Conservation (phyloP, 768 basidiomycete genomes). For the Suillus bovinus region DNA sequence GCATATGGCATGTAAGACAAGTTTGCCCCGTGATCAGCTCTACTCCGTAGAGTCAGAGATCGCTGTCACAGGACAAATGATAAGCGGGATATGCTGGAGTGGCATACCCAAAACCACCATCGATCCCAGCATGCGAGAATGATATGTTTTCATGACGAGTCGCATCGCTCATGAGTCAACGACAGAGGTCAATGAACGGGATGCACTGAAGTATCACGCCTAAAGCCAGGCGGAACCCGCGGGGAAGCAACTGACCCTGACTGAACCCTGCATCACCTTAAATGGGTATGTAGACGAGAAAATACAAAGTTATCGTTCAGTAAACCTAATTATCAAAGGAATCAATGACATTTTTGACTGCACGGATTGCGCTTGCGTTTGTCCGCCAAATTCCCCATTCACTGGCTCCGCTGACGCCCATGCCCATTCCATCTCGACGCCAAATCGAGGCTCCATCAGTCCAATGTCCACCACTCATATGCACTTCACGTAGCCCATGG, state of each 20-base stretch:
- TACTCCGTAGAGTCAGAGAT: too few relatives aligned
- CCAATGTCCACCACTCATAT: constrained; percentile 75
- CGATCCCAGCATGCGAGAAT: too few relatives aligned
- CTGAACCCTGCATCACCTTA: neutral
- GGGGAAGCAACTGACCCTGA: neutral
- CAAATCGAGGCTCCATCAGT: constrained; percentile 50
- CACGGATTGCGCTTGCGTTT: constrained; percentile 47
- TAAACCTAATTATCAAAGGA: neutral
- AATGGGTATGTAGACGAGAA: neutral
- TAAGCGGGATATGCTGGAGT: too few relatives aligned
- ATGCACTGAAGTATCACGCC: neutral
- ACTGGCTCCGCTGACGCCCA: constrained; percentile 54
- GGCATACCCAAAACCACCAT: too few relatives aligned
- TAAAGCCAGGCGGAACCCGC: neutral
- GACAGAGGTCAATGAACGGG: neutral
- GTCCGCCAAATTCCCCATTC: constrained; percentile 77
- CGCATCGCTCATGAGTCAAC: too few relatives aligned
- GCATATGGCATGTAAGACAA: too few relatives aligned
- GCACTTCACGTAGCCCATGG: constrained; percentile 64
- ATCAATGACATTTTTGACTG: constrained; percentile 52
- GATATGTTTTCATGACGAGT: too few relatives aligned
- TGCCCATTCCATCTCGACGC: constrained; percentile 61
- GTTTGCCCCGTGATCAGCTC: neutral
- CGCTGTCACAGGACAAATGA: too few relatives aligned
- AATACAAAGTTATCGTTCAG: neutral